Evolutionary conservation across 257 asterid species (phyloP).

Genomic region (Solanum habrochaites): DNA sequence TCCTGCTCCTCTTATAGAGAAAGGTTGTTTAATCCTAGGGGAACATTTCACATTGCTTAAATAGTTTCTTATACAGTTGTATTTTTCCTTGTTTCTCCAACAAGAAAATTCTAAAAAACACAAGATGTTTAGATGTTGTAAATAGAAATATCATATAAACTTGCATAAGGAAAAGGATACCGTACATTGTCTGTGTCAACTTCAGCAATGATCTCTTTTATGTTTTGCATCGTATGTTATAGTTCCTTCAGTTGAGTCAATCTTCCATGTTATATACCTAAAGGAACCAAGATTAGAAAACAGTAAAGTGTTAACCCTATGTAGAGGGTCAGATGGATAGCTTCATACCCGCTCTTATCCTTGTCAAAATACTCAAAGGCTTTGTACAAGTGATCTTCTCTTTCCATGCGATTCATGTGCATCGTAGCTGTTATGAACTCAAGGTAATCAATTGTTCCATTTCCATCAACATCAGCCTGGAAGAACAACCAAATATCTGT

Average conservation of each 20-base stretch:
- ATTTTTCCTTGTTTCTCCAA: not conserved
- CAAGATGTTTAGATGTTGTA: not conserved
- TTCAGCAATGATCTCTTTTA: constrained; percentile 85
- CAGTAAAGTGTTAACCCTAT: not conserved
- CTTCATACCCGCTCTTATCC: constrained; percentile 78
- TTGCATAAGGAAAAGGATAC: not conserved
- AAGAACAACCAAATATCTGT: not conserved
- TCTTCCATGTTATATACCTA: constrained; percentile 85
- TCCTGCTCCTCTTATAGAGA: not conserved
- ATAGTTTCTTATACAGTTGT: not conserved
- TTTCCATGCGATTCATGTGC: constrained; percentile 93
- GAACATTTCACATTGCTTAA: not conserved
- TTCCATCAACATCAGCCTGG: constrained; percentile 92
- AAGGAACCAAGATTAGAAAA: constrained; percentile 6
- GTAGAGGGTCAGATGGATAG: not conserved
- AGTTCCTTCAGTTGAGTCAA: constrained; percentile 49
- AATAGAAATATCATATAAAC: not conserved
- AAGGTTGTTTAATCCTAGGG: not conserved
- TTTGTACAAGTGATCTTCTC: constrained; percentile 75
- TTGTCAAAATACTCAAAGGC: constrained; percentile 91
- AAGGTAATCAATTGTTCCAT: constrained; percentile 76
- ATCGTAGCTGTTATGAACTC: constrained; percentile 88
- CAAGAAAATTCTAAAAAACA: not conserved
- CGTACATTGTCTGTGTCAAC: constrained; percentile 75
- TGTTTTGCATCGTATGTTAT: constrained; percentile 82